Base-by-base conservation (phyloP, 177 flowering plant species). In the Tripterygium wilfordii region DNA sequence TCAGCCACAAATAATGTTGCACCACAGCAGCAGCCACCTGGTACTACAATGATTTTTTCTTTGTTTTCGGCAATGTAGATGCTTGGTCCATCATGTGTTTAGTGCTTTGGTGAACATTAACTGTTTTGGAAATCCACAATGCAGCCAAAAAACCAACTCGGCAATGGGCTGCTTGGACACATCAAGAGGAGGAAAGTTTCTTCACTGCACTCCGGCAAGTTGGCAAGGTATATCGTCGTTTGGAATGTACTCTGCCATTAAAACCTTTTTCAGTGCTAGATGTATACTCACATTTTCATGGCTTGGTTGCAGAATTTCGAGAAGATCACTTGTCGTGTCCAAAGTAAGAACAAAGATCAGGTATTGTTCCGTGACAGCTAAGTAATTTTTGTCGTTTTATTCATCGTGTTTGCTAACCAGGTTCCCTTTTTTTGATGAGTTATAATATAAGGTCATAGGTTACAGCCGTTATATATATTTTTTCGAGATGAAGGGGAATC, bases 81-180 rank as follows among this genome's bases (percentile, higher is more conserved):
- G n/a, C n/a, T n/a, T n/a, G n/a, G n/a, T n/a, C n/a, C n/a, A n/a
- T n/a, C n/a, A n/a, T n/a, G n/a, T n/a, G n/a, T n/a, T n/a, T n/a
- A n/a, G 5, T 33, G 10, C 21, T 15, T 48, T 20, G 2, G 22
- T 42, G 27, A 23, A 36, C 5, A 4, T 41, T 41, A 6, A 16
- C 46, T 38, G 10, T 8, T 26, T n/a, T 26, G 15, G 8, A 25
- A 26, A 37, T 57, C 50, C 18, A 19, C 8, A 13, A 28, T 70
- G 67, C 76, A 90, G 98, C 50, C 0, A 87, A 87, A 68, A 85
- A 67, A 53, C 83, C 69, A 50, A 77, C 97, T 43, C 77, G 97
- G 29, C 99, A 87, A 61, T 94, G 99, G 99, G 97, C 97, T 78
- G 99, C 99, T 51, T 94, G 97, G 99, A 94, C 99, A 46, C 97